Evolutionary conservation across 1,284 basidiomycete genomes (phyloP).

Genomic region (Apiotrichum sp.): DNA sequence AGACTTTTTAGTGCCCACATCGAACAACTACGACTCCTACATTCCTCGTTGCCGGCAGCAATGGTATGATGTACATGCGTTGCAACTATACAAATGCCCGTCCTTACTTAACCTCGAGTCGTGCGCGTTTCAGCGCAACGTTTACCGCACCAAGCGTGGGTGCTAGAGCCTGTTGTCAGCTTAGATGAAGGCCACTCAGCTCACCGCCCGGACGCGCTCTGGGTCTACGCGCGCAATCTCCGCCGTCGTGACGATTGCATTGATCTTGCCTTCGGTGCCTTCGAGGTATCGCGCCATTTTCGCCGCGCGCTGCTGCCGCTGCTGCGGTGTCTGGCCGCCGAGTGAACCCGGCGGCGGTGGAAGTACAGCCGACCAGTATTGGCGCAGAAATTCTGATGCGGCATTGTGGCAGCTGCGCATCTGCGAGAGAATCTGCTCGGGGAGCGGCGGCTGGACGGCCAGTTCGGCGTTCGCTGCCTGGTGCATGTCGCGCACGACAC

Average conservation of each 20-base stretch:
- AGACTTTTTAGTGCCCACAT: too few species aligned
- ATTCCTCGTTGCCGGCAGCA: too few species aligned
- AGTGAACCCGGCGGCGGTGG: constrained; percentile 61
- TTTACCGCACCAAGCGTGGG: constrained; percentile 71
- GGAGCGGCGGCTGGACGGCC: constrained; percentile 55
- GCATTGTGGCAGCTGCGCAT: constrained; percentile 86
- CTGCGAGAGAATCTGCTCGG: constrained; percentile 67
- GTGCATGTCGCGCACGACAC: constrained; percentile 36
- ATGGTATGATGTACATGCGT: too few species aligned
- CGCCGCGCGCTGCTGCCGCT: constrained; percentile 65
- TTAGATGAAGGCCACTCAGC: neutral
- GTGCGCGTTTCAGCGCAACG: constrained; percentile 54
- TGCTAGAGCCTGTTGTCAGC: constrained; percentile 57
- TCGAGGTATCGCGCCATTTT: constrained; percentile 79
- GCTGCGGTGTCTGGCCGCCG: constrained; percentile 24
- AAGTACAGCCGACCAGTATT: constrained; percentile 87
- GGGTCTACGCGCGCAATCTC: constrained; percentile 60
- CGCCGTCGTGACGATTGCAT: constrained; percentile 63
- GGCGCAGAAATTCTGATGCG: constrained; percentile 89
- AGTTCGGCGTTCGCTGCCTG: constrained; percentile 31
- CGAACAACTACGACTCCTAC: too few species aligned
- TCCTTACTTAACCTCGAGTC: neutral
- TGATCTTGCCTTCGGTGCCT: constrained; percentile 72
- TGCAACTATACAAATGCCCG: too few species aligned
- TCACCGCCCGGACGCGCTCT: constrained; percentile 54